Conservation (phyloP, 1,284 basidiomycete species). For the Sporisorium iseilematis-ciliati region DNA sequence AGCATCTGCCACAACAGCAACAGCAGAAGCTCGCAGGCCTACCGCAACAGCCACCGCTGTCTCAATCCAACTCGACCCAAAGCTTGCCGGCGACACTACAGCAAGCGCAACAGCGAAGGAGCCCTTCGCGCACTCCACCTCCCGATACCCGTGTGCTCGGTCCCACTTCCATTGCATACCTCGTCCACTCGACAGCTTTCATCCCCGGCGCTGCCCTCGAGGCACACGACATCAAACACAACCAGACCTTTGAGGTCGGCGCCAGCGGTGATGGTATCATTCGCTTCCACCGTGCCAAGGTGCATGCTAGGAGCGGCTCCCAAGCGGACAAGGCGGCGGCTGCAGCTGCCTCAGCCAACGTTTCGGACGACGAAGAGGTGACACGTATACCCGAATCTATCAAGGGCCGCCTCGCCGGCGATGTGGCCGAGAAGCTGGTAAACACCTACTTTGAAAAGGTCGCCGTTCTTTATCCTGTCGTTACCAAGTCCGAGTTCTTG, state of each 20-base stretch:
- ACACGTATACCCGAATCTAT: slow-evolving; percentile 51
- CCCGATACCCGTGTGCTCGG: slow-evolving; percentile 73
- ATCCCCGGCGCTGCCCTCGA: slow-evolving; percentile 85
- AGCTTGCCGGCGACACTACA: neutral
- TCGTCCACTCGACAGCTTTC: slow-evolving; percentile 87
- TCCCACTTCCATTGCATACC: slow-evolving; percentile 84
- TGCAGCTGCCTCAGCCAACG: neutral
- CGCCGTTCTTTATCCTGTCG: slow-evolving; percentile 85
- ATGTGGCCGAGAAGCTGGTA: slow-evolving; percentile 77
- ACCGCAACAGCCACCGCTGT: slow-evolving; percentile 4
- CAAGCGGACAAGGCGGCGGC: neutral
- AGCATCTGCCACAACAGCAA: slow-evolving; percentile 14
- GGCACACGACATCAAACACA: slow-evolving; percentile 79
- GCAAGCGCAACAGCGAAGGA: slow-evolving; percentile 25
- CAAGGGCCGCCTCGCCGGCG: slow-evolving; percentile 58
- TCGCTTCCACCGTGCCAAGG: slow-evolving; percentile 77
- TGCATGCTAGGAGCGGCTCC: neutral
- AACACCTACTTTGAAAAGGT: slow-evolving; percentile 91
- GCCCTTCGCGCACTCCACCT: slow-evolving; percentile 37
- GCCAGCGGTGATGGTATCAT: slow-evolving; percentile 86
- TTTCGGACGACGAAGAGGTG: slow-evolving; percentile 34
- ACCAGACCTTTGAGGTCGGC: slow-evolving; percentile 73
- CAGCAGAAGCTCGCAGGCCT: slow-evolving; percentile 4
- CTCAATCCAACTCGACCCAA: neutral
- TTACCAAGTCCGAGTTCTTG: slow-evolving; percentile 88